Base-by-base conservation (phyloP, 2,329 filamentous ascomycete genomes). In the Alternaria atra region DNA sequence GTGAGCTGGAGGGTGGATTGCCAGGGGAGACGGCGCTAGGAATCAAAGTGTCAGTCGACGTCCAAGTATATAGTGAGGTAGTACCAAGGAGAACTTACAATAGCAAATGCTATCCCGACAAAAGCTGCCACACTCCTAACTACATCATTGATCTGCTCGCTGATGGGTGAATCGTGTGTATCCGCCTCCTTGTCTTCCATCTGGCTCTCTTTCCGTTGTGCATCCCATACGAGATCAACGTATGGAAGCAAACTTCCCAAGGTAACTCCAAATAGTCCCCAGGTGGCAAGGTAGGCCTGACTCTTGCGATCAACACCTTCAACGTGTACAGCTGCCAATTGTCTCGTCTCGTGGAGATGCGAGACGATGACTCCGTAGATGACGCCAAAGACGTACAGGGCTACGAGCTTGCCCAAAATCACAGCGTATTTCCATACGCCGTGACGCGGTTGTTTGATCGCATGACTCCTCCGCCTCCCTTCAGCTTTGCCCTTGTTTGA, bases 1-100 rank as follows among this genome's bases (percentile, higher is more conserved):
- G 94, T 96, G 20, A 96, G 89, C 79, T 99, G 95, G n/a, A 97
- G 87, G 1, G 93, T 95, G 8, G 94, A 97, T 71, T 94, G 87
- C 95, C 95, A 99, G 1, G 93, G 91, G 9, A 97, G 87, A 78
- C 91, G 92, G 66, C 95, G 90, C 92, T 96, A 70, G 48, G n/a
- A 17, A 32, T 9, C 48, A 15, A 5, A 46, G 27, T 34, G 51
- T 67, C 54, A 71, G 55, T 29, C 8, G 9, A 23, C 9, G 37
- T 51, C 27, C 10, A 30, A 17, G 23, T 30, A 23, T 30, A 34
- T 6, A 15, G 17, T 4, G 5, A n/a, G 27, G 54, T 25, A 25
- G 20, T 20, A 20, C 20, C 2, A 20, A 20, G 20, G 17, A 17
- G 32, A 20, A 85, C 91, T 83, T 82, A 96, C 93, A 83, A 99